Evolutionary conservation across 208 protist species (phyloP).

Genomic region (Acanthamoeba healyi): DNA sequence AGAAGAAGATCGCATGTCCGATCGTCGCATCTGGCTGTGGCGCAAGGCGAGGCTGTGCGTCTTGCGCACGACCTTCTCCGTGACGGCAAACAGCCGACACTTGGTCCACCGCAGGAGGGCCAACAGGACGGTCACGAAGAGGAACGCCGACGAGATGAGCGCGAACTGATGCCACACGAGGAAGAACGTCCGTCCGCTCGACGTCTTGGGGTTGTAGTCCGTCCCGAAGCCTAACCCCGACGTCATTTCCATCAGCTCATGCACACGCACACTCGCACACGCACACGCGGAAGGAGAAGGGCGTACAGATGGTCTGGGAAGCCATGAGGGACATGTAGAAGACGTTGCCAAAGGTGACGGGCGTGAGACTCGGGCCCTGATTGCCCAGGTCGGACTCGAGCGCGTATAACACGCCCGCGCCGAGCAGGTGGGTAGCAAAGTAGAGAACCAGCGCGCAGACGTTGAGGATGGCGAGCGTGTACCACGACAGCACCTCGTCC

Average conservation of each 20-base stretch:
- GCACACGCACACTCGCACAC: too few species aligned
- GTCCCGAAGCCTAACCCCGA: conserved; percentile 1
- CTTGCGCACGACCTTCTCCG: background rate
- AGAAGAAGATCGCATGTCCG: too few species aligned
- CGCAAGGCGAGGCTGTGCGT: too few species aligned
- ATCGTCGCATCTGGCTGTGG: too few species aligned
- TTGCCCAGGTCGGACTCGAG: conserved; percentile 28
- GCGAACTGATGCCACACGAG: background rate
- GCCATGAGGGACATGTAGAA: background rate
- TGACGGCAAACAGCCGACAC: background rate
- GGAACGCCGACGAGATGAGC: background rate
- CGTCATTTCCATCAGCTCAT: too few species aligned
- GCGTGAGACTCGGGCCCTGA: background rate
- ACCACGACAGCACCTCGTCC: background rate
- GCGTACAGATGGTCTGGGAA: conserved; percentile 21
- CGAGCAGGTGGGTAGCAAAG: background rate
- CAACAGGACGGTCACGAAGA: background rate
- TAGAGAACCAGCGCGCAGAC: background rate
- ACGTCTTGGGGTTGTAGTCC: background rate
- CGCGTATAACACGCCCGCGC: background rate
- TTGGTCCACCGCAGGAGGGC: background rate
- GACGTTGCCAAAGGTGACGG: background rate
- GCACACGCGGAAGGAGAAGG: background rate
- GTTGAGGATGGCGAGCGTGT: background rate
- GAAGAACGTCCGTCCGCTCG: background rate